Base-by-base conservation (phyloP, 352 stramenopile species). In the Phytophthora hibernalis region DNA sequence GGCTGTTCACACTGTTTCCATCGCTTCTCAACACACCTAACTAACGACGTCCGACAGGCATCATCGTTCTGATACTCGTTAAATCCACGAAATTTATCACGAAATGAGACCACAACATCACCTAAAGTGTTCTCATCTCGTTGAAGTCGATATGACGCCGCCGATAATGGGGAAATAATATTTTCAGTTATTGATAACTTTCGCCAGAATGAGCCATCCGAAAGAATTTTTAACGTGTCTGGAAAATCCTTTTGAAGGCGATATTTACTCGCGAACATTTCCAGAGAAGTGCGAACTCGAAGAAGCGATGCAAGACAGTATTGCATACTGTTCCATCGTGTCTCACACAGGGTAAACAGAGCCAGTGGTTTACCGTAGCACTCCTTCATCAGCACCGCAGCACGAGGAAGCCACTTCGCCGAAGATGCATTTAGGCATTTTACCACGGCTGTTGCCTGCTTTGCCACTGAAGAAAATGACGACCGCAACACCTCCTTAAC, bases 291-390 rank as follows among this genome's bases (percentile, higher is more conserved):
- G 7, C 40, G 54, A 47, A 61, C 54, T 44, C 48, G 31, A 1
- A 65, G 13, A 11, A 59, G 47, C 1, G 58, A 53, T 4, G 48
- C 48, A 53, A 65, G 59, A 13, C 58, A 59, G 10, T 40, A 49
- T 21, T 65, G 48, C 37, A 54, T 51, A 22, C 11, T 57, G 10
- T 65, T 65, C 47, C 57, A 57, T 5, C 57, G 35, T 15, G 45
- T 65, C 6, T 57, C 47, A 28, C 57, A 57, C 33, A 56, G n/a
- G 2, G 47, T 51, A n/a, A 57, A 51, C 6, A 65, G 13, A 8
- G 37, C 47, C 42, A 65, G 22, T 1, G 22, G 30, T 33, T 51
- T 48, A 4, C 24, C 38, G 11, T 59, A 65, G 38, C 48, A 58
- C 10, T 44, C 33, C 5, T 26, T 37, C 56, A 57, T 57, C 35